Percentiles rank a stretch among this genome's conserved stretches.
Evolutionary conservation across 768 basidiomycete species (phyloP).

Genomic region (Rhodosporidiobolus sp.): DNA sequence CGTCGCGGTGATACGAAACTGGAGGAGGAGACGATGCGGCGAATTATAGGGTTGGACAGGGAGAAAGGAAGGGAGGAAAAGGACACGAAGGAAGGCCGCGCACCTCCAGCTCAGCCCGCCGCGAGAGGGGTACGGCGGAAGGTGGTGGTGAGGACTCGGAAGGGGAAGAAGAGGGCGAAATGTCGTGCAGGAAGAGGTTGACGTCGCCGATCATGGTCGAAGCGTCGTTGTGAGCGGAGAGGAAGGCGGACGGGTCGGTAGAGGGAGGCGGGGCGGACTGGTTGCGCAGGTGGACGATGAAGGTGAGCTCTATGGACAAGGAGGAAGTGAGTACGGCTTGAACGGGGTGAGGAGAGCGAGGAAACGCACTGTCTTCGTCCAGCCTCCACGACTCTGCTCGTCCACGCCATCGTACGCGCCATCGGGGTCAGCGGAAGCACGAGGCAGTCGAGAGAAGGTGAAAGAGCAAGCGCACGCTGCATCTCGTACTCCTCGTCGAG

Average conservation of each 20-base stretch:
- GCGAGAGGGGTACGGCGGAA: no score
- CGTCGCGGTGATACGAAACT: no score
- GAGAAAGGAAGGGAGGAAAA: no score
- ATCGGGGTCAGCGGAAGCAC: slow-evolving; percentile 4
- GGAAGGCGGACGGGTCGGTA: slow-evolving; percentile 7
- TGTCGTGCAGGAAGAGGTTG: slow-evolving; percentile 76
- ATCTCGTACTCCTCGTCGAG: slow-evolving; percentile 81
- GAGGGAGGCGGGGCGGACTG: slow-evolving; percentile 32
- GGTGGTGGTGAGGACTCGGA: no score
- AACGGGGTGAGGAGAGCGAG: background rate
- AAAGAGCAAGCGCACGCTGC: slow-evolving; percentile 61
- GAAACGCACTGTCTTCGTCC: slow-evolving; percentile 70
- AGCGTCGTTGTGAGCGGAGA: slow-evolving; percentile 46
- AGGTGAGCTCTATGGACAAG: slow-evolving; percentile 67
- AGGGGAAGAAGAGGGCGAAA: slow-evolving; percentile 31
- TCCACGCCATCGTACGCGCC: background rate
- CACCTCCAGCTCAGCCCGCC: no score
- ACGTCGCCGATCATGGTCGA: slow-evolving; percentile 85
- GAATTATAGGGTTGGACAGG: no score
- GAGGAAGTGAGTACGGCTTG: background rate
- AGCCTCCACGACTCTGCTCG: slow-evolving; percentile 74
- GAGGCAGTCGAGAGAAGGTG: background rate
- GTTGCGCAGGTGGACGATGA: slow-evolving; percentile 69
- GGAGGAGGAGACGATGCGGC: no score
- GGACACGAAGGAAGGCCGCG: no score